Base-by-base conservation (phyloP, 345 rosid species). In the Jatropha curcas region DNA sequence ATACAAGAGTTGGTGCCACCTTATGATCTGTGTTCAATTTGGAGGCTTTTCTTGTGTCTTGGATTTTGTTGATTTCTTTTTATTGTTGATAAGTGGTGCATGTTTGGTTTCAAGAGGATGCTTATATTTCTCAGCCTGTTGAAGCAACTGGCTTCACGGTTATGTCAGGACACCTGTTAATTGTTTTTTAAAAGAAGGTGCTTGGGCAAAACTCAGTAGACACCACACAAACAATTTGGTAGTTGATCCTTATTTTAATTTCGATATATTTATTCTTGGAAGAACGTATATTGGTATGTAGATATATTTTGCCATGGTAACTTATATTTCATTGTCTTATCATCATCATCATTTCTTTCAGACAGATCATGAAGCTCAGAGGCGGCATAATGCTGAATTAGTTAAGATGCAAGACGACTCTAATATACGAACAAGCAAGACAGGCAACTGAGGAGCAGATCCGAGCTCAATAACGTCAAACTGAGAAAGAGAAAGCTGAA, bases 401-500 rank as follows among this genome's bases (percentile, higher is more conserved):
- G 98, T 86, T 74, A 89, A 77, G 83, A 90, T 92, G 98, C 98
- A 90, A 87, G 99, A 95, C 70, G 89, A 84, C 77, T 95, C 99
- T 71, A 87, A 94, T 56, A 69, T 82, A 60, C 71, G 94, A 77
- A 86, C 95, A 84, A 74, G 85, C 93, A 62, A 87, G 90, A 60
- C 81, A 80, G 13, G 84, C 92, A 16, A 86, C 99, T 6, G 99
- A 95, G 76, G 96, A 90, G 71, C 97, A 92, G 79, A 92, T 95
- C 71, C 97, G 92, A 83, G 97, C 97, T 68, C 98, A 92, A 75
- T 90, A 87, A 43, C 93, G 94, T n/a, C 92, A 91, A 69, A 91
- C 98, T 53, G 96, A 92, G 82, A 95, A 95, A 81, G 99, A 95
- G 79, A 92, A 92, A 81, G 94, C 99, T 74, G 96, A 92, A 84